These are phyloP conservation scores for Saccharomycopsis javanensis DNA, from an alignment of 805 yeast genomes.

Conservation along the genomic window DNA sequence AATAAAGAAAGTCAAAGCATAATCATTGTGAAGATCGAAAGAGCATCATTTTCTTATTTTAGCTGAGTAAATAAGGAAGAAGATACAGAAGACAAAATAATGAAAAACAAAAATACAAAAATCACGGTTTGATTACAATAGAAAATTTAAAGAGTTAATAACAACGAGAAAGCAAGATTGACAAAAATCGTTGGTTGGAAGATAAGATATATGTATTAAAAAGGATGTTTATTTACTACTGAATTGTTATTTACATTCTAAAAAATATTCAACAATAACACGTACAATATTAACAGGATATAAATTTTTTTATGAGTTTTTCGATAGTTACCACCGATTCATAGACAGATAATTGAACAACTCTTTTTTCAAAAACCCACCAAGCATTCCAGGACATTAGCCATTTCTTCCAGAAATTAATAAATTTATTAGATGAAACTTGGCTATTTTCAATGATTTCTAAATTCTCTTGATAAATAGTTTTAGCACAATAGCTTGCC, in stretches of 20 bases:
- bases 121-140: no score
- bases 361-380: conserved; percentile 27
- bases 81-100: no score
- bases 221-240: background rate
- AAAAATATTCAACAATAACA: no score
- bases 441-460: conserved; percentile 29
- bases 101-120: no score
- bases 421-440: conserved; percentile 15
- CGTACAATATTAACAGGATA: background rate
- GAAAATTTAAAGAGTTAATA: no score
- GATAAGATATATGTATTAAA: no score
- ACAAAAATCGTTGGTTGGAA: no score
- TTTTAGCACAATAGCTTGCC: conserved; percentile 80
- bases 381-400: conserved; percentile 25
- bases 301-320: background rate
- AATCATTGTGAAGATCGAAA: no score
- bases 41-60: no score
- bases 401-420: conserved; percentile 5
- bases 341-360: conserved; percentile 26
- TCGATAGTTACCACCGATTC: conserved; percentile 22
- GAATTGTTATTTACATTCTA: background rate
- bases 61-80: no score
- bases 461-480: conserved; percentile 60
- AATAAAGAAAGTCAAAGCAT: no score
- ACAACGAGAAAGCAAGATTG: no score